Conservation (phyloP, 768 basidiomycete species). For the Lactarius sp. region DNA sequence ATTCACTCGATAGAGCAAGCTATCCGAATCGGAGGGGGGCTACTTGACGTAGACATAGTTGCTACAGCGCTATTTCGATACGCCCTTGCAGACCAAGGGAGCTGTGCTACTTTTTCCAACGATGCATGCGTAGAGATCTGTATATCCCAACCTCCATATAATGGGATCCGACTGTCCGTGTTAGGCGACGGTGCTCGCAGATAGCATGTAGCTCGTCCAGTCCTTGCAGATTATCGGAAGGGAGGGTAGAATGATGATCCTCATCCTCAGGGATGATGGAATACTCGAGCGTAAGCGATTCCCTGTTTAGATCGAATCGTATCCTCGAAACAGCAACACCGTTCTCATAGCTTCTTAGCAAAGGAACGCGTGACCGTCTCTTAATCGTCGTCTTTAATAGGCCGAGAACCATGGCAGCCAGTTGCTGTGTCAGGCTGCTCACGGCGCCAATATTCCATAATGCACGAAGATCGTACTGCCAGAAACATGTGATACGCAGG, state of each 20-base stretch:
- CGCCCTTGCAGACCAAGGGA: constrained; percentile 69
- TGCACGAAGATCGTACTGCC: constrained; percentile 90
- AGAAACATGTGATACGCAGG: constrained; percentile 84
- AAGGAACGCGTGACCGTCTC: constrained; percentile 69
- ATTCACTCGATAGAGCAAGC: constrained; percentile 56
- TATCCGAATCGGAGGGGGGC: constrained; percentile 44
- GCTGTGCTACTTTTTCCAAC: constrained; percentile 60
- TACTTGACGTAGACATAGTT: too few species aligned
- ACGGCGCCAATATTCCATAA: constrained; percentile 76
- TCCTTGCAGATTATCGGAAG: constrained; percentile 32
- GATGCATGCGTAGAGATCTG: constrained; percentile 72
- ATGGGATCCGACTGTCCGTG: constrained; percentile 77
- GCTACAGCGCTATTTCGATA: constrained; percentile 39
- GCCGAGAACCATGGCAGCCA: constrained; percentile 80
- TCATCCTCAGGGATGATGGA: constrained; percentile 74
- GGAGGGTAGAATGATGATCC: constrained; percentile 35
- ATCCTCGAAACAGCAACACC: constrained; percentile 77
- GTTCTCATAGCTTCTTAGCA: constrained; percentile 66
- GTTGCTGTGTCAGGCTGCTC: constrained; percentile 64
- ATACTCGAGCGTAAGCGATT: constrained; percentile 80
- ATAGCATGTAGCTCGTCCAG: constrained; percentile 60
- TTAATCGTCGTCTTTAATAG: constrained; percentile 76
- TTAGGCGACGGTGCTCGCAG: constrained; percentile 66
- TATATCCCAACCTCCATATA: constrained; percentile 80
- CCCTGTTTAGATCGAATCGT: constrained; percentile 75